Conservation (phyloP, 2,329 filamentous ascomycete genomes). For the Diaporthe destruens region DNA sequence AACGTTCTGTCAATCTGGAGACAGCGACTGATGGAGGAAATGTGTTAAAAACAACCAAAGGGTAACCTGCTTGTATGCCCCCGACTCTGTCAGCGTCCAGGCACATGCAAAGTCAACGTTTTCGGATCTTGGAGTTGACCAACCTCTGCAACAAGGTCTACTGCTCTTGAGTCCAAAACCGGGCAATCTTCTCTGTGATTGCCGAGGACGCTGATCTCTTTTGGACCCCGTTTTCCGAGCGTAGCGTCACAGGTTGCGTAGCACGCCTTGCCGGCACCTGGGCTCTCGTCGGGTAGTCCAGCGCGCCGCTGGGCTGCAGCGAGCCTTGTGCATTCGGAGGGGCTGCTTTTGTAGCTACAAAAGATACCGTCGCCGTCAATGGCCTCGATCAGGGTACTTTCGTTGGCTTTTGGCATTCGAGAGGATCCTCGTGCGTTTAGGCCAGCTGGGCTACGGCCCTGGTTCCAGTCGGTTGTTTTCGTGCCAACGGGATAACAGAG, state of each 20-base stretch:
- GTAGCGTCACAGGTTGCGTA: neutral
- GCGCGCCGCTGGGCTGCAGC: no score
- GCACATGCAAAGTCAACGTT: no score
- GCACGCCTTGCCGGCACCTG: neutral
- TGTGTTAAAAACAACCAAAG: no score
- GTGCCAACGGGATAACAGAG: no score
- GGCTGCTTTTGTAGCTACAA: no score
- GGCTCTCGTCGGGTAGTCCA: neutral
- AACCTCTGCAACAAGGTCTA: no score
- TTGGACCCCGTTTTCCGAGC: no score
- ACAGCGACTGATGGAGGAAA: neutral
- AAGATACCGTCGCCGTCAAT: neutral
- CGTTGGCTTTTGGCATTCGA: neutral
- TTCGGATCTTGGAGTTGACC: no score
- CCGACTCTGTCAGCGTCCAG: neutral
- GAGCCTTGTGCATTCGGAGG: neutral
- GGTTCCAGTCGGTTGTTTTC: neutral
- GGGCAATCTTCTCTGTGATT: rapidly evolving
- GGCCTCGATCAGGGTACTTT: neutral
- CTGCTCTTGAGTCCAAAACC: neutral
- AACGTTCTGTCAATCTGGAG: neutral
- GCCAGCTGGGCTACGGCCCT: neutral
- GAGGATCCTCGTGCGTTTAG: neutral
- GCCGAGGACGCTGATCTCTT: neutral
- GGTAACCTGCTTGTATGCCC: neutral